Conservation (phyloP, 2,329 filamentous ascomycete species). For the Stachybotrys chlorohalonatus region DNA sequence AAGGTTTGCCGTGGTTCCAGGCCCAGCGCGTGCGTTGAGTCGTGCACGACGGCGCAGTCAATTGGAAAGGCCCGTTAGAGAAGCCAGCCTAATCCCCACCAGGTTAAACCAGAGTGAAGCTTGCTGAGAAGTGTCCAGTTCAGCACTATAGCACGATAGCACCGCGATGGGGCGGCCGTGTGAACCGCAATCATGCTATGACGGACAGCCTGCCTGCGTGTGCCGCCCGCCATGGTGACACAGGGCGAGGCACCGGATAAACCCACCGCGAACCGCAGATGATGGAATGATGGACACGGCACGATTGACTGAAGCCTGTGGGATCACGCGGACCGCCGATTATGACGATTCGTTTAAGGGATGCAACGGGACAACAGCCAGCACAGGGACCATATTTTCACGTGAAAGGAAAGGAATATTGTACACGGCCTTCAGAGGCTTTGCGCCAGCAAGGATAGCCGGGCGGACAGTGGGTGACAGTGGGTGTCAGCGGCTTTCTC, state of each 20-base stretch:
- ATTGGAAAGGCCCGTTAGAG: neutral
- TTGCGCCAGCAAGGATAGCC: neutral
- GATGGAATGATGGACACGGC: neutral
- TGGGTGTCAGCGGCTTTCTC: slow-evolving; percentile 12
- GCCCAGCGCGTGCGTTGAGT: slow-evolving; percentile 3
- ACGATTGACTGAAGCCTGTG: neutral
- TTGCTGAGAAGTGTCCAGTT: neutral
- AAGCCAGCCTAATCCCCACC: neutral
- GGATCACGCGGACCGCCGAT: slow-evolving; percentile 14
- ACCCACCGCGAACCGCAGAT: neutral
- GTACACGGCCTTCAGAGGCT: neutral
- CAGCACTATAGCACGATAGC: no score
- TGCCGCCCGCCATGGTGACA: no score
- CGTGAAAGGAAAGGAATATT: neutral
- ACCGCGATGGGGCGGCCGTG: neutral
- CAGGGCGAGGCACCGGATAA: neutral
- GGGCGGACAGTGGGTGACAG: neutral
- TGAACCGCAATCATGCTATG: neutral
- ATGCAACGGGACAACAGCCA: slow-evolving; percentile 2
- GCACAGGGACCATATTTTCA: neutral
- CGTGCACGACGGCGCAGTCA: neutral
- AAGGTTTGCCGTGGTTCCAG: slow-evolving; percentile 15
- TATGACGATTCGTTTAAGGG: slow-evolving; percentile 15
- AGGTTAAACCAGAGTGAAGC: neutral
- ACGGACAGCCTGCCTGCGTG: no score